phyloP scores from a whole-genome alignment of 2,329 filamentous ascomycete species.

The Chaetomiaceae sp. region DNA sequence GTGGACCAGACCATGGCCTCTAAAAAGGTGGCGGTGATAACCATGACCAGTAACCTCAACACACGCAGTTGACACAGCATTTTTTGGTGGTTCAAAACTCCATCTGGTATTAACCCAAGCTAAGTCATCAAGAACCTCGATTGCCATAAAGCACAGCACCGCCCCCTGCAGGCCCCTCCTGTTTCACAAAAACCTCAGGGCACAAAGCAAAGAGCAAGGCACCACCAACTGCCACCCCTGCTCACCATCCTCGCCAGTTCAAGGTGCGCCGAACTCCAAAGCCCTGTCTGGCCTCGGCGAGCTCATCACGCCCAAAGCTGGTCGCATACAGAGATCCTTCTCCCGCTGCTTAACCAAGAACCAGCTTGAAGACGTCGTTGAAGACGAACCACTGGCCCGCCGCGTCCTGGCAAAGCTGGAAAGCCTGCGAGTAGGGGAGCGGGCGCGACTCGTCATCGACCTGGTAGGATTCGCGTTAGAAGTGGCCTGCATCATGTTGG shows the following conservation, averaged over 20 bases:
- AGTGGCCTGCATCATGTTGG: not conserved
- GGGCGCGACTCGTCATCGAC: constrained; percentile 80
- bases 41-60: not conserved
- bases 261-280: not conserved
- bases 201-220: too few relatives aligned
- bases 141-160: not conserved
- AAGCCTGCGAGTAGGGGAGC: constrained; percentile 87
- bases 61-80: not conserved
- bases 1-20: not conserved
- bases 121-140: not conserved
- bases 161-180: not conserved
- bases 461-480: constrained; percentile 39
- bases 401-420: constrained; percentile 72
- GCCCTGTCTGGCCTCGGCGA: not conserved
- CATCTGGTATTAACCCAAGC: constrained; percentile 13
- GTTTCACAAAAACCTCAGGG: too few relatives aligned
- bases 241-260: not conserved
- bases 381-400: constrained; percentile 74
- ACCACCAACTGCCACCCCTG: not conserved
- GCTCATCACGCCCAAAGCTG: not conserved
- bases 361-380: constrained; percentile 93
- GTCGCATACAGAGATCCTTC: too few relatives aligned
- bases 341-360: constrained; percentile 52
- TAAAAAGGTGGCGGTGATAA: not conserved
- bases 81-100: not conserved